Percentiles rank a stretch among this genome's conserved stretches.
These are phyloP conservation scores for Sanghuangporus baumii DNA, from an alignment of 1,284 basidiomycete genomes.

Conservation along the genomic window DNA sequence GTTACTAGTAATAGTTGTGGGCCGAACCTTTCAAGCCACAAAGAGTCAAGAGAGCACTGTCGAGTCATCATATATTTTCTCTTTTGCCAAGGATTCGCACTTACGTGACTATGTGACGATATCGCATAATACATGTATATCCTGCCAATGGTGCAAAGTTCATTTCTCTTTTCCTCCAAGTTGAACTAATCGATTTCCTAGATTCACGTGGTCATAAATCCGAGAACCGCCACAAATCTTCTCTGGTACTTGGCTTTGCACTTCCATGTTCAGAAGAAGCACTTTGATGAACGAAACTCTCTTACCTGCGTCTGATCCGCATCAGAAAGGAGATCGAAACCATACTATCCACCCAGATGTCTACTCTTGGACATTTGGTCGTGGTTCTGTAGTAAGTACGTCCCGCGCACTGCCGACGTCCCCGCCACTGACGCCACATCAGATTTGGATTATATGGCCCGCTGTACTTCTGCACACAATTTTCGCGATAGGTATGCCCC, in stretches of 20 bases:
- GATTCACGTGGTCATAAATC: background rate
- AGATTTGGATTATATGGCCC: slow-evolving; percentile 67
- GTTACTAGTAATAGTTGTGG: too few relatives aligned
- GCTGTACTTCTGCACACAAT: slow-evolving; percentile 55
- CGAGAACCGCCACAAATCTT: slow-evolving; percentile 5
- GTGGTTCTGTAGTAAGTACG: slow-evolving; percentile 47
- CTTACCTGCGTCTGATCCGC: slow-evolving; percentile 14
- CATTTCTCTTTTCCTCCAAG: background rate
- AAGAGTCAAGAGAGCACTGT: too few relatives aligned
- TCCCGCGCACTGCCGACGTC: slow-evolving; percentile 9
- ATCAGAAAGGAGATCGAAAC: slow-evolving; percentile 11
- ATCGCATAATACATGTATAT: too few relatives aligned
- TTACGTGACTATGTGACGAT: too few relatives aligned
- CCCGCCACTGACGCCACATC: slow-evolving; percentile 5
- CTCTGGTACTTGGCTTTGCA: background rate
- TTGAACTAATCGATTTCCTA: background rate
- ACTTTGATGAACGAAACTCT: slow-evolving; percentile 10
- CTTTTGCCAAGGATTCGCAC: too few relatives aligned
- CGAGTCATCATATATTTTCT: too few relatives aligned
- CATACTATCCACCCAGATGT: slow-evolving; percentile 27
- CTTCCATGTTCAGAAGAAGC: background rate
- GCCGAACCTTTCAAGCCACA: too few relatives aligned
- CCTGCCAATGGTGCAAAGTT: too few relatives aligned
- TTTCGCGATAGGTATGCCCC: slow-evolving; percentile 44
- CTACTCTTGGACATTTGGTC: slow-evolving; percentile 53